phyloP scores from a whole-genome alignment of 2,329 filamentous ascomycete species.

The Penicillium glabrum region DNA sequence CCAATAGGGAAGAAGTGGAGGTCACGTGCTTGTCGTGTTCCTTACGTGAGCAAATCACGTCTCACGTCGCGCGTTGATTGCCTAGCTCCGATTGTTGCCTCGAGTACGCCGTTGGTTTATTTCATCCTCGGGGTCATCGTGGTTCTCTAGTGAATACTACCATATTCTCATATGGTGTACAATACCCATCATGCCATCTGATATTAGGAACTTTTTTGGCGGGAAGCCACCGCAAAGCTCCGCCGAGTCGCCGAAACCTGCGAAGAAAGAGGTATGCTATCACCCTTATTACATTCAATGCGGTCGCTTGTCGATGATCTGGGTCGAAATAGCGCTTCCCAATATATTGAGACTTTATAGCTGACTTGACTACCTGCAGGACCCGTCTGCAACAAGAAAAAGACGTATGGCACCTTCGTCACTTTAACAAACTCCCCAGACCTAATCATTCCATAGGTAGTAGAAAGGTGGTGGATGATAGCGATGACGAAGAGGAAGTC shows the following conservation, averaged over 20 bases:
- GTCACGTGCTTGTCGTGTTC: conserved; percentile 24
- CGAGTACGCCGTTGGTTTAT: not conserved
- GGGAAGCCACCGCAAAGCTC: conserved; percentile 65
- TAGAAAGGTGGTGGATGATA: conserved; percentile 77
- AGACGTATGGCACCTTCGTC: conserved; percentile 30
- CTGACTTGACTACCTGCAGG: conserved; percentile 21
- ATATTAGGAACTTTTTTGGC: conserved; percentile 90
- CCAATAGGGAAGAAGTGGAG: conserved; percentile 11
- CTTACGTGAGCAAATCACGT: conserved; percentile 33
- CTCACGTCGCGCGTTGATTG: conserved; percentile 11
- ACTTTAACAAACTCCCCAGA: not conserved
- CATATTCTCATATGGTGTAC: not conserved
- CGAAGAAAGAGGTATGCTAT: conserved; percentile 43
- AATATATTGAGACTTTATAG: not conserved
- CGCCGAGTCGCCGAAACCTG: conserved; percentile 44
- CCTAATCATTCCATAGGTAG: conserved; percentile 34
- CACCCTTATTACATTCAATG: not conserved
- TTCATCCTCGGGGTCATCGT: not conserved
- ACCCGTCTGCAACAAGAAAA: conserved; percentile 30
- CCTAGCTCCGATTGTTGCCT: conserved; percentile 8
- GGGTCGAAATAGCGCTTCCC: not conserved
- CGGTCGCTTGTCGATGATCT: not conserved
- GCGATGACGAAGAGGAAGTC: conserved; percentile 69
- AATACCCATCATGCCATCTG: conserved; percentile 64
- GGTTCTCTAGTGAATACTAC: not conserved